phyloP scores from a whole-genome alignment of 805 yeast genomes.

The Metschnikowia reukaufii region DNA sequence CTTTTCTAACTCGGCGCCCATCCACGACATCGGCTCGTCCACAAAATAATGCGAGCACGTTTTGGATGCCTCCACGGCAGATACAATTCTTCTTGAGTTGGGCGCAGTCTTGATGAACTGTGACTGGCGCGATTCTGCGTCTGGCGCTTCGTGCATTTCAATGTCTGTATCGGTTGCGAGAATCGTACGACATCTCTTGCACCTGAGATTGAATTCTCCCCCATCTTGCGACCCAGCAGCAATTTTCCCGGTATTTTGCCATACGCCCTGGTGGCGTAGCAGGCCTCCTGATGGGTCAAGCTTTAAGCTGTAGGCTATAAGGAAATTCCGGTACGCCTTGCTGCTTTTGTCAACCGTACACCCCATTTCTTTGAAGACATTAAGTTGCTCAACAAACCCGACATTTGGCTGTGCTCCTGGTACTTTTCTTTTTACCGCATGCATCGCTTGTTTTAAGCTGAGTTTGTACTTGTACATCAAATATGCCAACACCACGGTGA shows the following conservation, averaged over 20 bases:
- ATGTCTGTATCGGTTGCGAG: slow-evolving; percentile 65
- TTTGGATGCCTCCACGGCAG: slow-evolving; percentile 54
- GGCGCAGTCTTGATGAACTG: slow-evolving; percentile 65
- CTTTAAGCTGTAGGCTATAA: slow-evolving; percentile 25
- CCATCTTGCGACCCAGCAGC: background rate
- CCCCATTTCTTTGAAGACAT: slow-evolving; percentile 50
- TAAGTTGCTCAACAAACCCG: slow-evolving; percentile 71
- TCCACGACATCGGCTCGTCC: slow-evolving; percentile 85
- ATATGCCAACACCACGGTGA: slow-evolving; percentile 45
- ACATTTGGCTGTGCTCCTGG: slow-evolving; percentile 66
- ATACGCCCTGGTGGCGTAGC: slow-evolving; percentile 13
- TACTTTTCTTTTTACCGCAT: slow-evolving; percentile 71
- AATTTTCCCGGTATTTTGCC: slow-evolving; percentile 7
- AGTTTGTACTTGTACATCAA: slow-evolving; percentile 56
- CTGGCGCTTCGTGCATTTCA: slow-evolving; percentile 67
- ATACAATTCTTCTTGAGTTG: slow-evolving; percentile 58
- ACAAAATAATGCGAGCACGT: slow-evolving; percentile 81
- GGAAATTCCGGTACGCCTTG: slow-evolving; percentile 27
- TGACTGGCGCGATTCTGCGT: slow-evolving; percentile 60
- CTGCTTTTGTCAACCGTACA: slow-evolving; percentile 26
- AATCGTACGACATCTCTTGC: slow-evolving; percentile 76
- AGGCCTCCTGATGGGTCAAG: slow-evolving; percentile 17
- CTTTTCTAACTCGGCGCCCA: slow-evolving; percentile 72
- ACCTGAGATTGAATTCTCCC: slow-evolving; percentile 47
- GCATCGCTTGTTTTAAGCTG: slow-evolving; percentile 59